Percentiles rank a stretch among this genome's conserved stretches.
phyloP scores from a whole-genome alignment of 345 rosid species.

The Heritiera fomes region DNA sequence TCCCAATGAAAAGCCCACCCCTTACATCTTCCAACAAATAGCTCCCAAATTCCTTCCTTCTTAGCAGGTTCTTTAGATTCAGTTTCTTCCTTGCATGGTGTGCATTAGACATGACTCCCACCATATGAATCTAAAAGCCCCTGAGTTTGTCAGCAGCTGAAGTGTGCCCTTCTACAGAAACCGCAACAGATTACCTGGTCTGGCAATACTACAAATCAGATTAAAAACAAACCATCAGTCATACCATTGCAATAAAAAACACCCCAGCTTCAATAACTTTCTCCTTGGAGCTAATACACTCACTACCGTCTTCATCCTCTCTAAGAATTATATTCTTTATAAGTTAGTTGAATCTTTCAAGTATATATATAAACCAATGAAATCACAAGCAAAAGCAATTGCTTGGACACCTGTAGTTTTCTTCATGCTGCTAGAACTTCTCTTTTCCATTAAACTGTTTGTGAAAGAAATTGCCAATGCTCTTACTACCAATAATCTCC shows the following conservation, averaged over 20 bases:
- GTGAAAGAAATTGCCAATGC: background rate
- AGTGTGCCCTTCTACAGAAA: background rate
- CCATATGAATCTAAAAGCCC: background rate
- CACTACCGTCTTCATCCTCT: background rate
- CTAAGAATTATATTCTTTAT: background rate
- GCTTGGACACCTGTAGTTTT: background rate
- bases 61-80: background rate
- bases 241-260: background rate
- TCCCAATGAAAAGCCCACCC: too few relatives aligned
- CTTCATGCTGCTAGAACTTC: background rate
- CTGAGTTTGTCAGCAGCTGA: background rate
- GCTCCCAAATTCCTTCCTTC: background rate
- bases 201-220: too few relatives aligned
- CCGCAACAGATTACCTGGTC: too few relatives aligned
- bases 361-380: background rate
- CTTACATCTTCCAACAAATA: too few relatives aligned
- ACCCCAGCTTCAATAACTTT: background rate
- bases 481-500: slow-evolving; percentile 31
- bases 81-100: background rate
- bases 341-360: background rate
- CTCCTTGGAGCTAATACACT: background rate
- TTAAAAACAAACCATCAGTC: background rate
- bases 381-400: background rate
- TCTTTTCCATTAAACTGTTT: background rate
- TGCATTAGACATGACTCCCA: background rate